Percentiles rank a stretch among this genome's conserved stretches.
Evolutionary conservation across 2,329 filamentous ascomycete species (phyloP).

Genomic region (Endoconidiophora polonica): DNA sequence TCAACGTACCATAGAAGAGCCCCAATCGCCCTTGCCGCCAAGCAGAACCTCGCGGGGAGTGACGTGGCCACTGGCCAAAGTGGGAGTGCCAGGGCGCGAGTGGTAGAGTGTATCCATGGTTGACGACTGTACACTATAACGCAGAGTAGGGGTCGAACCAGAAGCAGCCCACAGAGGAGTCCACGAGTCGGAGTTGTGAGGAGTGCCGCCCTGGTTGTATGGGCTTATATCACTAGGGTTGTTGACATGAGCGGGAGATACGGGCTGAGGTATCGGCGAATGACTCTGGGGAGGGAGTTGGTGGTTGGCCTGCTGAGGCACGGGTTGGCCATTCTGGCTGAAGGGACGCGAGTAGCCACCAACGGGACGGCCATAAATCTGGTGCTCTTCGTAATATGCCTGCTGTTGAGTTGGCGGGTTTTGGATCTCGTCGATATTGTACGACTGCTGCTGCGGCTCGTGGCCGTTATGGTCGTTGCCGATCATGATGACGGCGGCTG

Average conservation of each 20-base stretch:
- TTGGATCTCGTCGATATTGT: conserved; percentile 13
- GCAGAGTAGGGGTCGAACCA: conserved; percentile 8
- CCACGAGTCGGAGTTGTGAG: conserved; percentile 9
- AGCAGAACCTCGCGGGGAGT: conserved; percentile 16
- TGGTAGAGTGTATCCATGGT: conserved; percentile 14
- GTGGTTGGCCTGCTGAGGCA: conserved; percentile 14
- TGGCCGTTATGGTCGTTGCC: conserved; percentile 20
- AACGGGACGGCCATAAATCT: conserved; percentile 16
- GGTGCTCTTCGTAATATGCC: conserved; percentile 18
- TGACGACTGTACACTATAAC: conserved; percentile 12
- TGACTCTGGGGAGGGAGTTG: conserved; percentile 17
- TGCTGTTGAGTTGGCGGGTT: conserved; percentile 12
- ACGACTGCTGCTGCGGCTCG: conserved; percentile 16
- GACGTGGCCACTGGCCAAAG: conserved; percentile 18
- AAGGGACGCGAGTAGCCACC: conserved; percentile 16
- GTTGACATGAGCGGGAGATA: conserved; percentile 6
- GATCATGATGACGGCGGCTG: conserved; percentile 19
- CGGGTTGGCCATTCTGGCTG: conserved; percentile 6
- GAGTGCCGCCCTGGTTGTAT: conserved; percentile 6
- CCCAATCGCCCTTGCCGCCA: conserved; percentile 14
- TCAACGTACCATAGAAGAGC: conserved; percentile 17
- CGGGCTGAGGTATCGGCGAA: conserved; percentile 12
- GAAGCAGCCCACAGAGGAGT: conserved; percentile 10
- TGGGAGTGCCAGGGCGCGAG: conserved; percentile 18
- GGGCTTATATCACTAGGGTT: conserved; percentile 10